phyloP scores from a whole-genome alignment of 1,284 basidiomycete genomes.

The Cystobasidiaceae sp. region DNA sequence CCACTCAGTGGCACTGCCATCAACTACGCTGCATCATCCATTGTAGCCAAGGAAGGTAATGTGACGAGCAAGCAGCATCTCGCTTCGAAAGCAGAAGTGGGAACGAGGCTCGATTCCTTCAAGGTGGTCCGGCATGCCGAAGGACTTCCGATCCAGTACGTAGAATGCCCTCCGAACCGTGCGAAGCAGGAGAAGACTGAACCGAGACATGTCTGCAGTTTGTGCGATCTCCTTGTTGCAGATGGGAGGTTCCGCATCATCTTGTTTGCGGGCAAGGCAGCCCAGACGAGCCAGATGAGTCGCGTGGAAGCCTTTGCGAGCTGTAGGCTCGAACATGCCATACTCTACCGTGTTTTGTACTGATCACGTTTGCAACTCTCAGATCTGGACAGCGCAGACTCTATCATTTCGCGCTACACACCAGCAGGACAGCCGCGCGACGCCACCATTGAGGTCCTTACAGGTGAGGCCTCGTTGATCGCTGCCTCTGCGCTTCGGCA shows the following conservation, averaged over 20 bases:
- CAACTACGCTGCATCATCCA: constrained; percentile 40
- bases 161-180: no score
- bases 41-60: constrained; percentile 35
- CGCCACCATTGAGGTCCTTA: constrained; percentile 40
- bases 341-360: no score
- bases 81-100: constrained; percentile 39
- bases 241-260: constrained; percentile 38
- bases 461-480: constrained; percentile 19
- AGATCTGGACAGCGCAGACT: constrained; percentile 38
- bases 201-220: no score
- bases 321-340: no score
- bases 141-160: constrained; percentile 30
- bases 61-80: constrained; percentile 34
- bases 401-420: constrained; percentile 44
- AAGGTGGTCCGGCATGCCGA: constrained; percentile 39
- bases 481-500: no score
- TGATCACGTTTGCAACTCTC: background rate
- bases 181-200: no score
- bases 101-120: constrained; percentile 39
- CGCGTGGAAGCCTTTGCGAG: constrained; percentile 33
- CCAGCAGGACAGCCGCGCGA: constrained; percentile 34
- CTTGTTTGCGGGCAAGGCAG: constrained; percentile 42
- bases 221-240: constrained; percentile 26
- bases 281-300: constrained; percentile 31
- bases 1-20: constrained; percentile 43